Evolutionary conservation across 202 grass and related monocot genomes (phyloP).

Genomic region (Musa balbisiana): DNA sequence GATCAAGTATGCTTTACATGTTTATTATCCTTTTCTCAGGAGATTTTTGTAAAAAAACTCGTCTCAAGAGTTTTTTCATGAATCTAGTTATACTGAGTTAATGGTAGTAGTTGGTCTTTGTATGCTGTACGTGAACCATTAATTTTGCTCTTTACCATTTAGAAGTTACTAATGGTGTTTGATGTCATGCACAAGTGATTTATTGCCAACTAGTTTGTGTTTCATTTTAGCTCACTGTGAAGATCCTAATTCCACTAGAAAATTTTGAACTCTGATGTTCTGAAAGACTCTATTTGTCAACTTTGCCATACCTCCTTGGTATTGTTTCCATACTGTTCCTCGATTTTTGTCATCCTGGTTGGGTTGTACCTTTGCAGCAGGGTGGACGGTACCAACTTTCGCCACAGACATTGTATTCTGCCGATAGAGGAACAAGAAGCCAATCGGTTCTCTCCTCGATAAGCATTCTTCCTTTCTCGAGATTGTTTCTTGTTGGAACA

Average conservation of each 20-base stretch:
- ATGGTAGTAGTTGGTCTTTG: no score
- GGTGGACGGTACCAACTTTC: constrained; percentile 53
- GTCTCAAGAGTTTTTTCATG: not conserved
- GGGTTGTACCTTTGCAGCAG: constrained; percentile 6
- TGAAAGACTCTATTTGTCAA: not conserved
- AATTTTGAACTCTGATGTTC: not conserved
- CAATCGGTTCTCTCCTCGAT: constrained; percentile 70
- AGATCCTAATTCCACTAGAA: not conserved
- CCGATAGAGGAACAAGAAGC: constrained; percentile 60
- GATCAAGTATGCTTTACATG: constrained; percentile 6
- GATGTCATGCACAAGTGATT: not conserved
- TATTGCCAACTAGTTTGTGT: not conserved
- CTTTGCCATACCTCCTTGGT: not conserved
- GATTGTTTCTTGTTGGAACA: constrained; percentile 87
- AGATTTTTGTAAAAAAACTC: not conserved
- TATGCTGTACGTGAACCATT: no score
- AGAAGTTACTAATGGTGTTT: not conserved
- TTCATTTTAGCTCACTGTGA: not conserved
- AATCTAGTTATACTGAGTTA: no score
- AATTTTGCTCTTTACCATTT: not conserved
- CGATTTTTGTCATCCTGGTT: constrained; percentile 7
- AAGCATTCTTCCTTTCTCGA: constrained; percentile 74
- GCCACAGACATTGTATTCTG: constrained; percentile 63
- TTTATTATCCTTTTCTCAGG: constrained; percentile 35
- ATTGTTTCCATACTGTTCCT: not conserved